Evolutionary conservation across 305 asterid genomes (phyloP).

Genomic region (Solanum hybrid): DNA sequence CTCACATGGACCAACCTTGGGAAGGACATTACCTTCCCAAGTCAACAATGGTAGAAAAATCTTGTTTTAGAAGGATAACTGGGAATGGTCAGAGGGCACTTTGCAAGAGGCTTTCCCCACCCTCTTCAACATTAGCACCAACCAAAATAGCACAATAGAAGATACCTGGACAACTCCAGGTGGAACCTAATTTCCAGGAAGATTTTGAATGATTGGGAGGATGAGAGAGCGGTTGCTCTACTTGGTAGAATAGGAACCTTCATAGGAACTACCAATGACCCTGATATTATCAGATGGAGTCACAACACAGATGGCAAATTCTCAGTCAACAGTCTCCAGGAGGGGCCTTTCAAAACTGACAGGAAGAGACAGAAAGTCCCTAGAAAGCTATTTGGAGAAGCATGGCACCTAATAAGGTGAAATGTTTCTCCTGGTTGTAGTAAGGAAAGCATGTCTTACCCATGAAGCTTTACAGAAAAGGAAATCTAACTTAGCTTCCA

Average conservation of each 20-base stretch:
- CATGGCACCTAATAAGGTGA: neutral
- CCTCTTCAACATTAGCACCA: neutral
- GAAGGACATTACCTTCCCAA: neutral
- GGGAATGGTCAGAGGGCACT: neutral
- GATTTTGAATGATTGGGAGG: neutral
- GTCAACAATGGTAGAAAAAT: neutral
- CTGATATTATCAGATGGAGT: neutral
- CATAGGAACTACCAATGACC: neutral
- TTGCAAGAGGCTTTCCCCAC: neutral
- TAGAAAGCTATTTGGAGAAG: neutral
- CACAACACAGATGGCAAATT: neutral
- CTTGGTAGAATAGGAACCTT: neutral
- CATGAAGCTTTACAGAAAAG: neutral
- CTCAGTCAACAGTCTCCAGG: neutral
- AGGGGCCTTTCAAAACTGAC: neutral
- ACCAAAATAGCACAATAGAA: neutral
- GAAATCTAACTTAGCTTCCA: neutral
- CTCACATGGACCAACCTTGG: neutral
- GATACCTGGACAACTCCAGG: neutral
- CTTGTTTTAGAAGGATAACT: neutral
- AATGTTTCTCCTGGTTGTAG: neutral
- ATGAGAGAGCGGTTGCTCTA: neutral
- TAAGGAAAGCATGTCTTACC: neutral
- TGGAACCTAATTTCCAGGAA: neutral
- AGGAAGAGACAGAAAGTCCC: neutral